Evolutionary conservation across 2,329 filamentous ascomycete genomes (phyloP).

Genomic region (Phoma herbarum): DNA sequence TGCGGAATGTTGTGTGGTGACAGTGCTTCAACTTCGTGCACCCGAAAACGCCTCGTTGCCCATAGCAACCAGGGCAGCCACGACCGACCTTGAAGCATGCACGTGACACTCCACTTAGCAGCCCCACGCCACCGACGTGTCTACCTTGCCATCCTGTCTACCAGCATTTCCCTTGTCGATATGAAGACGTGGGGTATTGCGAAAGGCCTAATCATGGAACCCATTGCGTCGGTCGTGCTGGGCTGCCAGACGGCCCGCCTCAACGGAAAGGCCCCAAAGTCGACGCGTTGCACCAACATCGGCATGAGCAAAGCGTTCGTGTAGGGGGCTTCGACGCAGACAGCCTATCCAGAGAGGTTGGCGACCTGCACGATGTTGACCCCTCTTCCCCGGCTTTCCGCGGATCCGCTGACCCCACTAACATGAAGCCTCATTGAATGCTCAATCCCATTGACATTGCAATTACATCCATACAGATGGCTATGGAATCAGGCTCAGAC

Average conservation of each 20-base stretch:
- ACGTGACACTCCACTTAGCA: slow-evolving; percentile 6
- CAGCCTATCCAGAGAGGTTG: background rate
- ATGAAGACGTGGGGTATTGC: background rate
- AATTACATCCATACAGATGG: background rate
- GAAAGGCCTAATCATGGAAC: background rate
- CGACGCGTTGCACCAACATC: slow-evolving; percentile 1
- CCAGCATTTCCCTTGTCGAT: slow-evolving; percentile 8
- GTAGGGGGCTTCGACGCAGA: background rate
- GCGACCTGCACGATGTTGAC: background rate
- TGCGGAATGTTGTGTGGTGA: slow-evolving; percentile 38
- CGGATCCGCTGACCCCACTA: slow-evolving; percentile 15
- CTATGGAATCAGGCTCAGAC: background rate
- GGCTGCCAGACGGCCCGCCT: background rate
- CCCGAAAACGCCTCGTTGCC: slow-evolving; percentile 14
- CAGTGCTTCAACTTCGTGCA: slow-evolving; percentile 13
- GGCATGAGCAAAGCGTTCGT: slow-evolving; percentile 6
- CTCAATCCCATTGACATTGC: no score
- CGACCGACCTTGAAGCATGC: slow-evolving; percentile 1
- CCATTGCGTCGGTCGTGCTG: background rate
- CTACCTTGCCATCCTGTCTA: background rate
- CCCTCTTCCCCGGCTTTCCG: slow-evolving; percentile 3
- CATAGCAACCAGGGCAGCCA: slow-evolving; percentile 6
- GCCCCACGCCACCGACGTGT: slow-evolving; percentile 13
- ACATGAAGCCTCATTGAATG: background rate
- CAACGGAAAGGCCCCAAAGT: background rate